These are phyloP conservation scores for Sphaerobolus stellatus DNA, from an alignment of 1,284 basidiomycete genomes.

Conservation along the genomic window DNA sequence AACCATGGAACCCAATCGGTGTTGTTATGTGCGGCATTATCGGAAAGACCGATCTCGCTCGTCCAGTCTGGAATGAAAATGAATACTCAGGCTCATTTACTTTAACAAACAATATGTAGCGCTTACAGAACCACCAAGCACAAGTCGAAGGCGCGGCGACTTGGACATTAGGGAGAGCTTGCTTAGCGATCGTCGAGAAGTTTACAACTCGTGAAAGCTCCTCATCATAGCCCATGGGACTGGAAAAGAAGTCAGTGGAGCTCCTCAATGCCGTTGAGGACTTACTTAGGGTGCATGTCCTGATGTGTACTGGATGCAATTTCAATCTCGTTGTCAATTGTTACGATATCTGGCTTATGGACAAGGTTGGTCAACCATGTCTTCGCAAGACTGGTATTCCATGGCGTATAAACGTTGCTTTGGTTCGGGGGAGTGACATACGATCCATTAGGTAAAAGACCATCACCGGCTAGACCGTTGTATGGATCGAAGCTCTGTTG, in stretches of 20 bases:
- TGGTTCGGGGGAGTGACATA: conserved; percentile 37
- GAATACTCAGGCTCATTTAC: neutral
- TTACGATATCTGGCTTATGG: conserved; percentile 46
- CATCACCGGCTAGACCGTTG: conserved; percentile 46
- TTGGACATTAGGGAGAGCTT: conserved; percentile 40
- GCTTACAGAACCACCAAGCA: conserved; percentile 54
- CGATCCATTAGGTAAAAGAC: conserved; percentile 45
- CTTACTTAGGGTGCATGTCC: conserved; percentile 48
- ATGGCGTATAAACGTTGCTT: conserved; percentile 40
- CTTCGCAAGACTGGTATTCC: conserved; percentile 44
- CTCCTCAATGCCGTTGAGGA: neutral
- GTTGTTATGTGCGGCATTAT: conserved; percentile 48
- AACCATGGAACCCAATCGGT: conserved; percentile 55
- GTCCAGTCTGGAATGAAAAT: conserved; percentile 41
- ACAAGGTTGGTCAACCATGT: conserved; percentile 42
- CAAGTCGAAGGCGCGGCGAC: conserved; percentile 50
- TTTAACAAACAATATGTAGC: neutral
- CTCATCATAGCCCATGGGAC: conserved; percentile 46
- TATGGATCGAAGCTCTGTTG: conserved; percentile 46
- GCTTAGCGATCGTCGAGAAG: conserved; percentile 42
- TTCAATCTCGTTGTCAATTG: conserved; percentile 54
- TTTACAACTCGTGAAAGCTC: conserved; percentile 45
- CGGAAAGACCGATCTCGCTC: conserved; percentile 44
- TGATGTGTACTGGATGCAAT: conserved; percentile 51
- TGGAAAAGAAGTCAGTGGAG: neutral